Conservation (phyloP, 345 rosid species). For the Bruguiera gymnorhiza region DNA sequence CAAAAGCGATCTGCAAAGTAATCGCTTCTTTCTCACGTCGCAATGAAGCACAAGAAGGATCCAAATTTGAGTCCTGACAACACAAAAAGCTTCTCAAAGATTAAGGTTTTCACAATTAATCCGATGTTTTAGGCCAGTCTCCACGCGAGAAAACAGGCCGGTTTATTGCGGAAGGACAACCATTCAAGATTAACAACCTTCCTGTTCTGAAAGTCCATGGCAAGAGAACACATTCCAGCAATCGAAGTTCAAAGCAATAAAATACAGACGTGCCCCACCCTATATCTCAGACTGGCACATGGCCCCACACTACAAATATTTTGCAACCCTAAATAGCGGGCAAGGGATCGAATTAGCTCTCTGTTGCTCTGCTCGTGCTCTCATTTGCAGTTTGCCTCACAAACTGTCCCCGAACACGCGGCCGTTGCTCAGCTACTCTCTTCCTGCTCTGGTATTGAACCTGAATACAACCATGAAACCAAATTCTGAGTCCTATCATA, state of each 20-base stretch:
- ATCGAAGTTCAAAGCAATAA: conserved; percentile 6
- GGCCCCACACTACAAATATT: neutral
- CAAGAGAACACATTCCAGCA: neutral
- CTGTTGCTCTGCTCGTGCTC: conserved; percentile 23
- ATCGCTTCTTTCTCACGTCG: neutral
- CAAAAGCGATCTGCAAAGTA: neutral
- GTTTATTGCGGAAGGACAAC: neutral
- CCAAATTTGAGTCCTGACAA: neutral
- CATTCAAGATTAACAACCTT: neutral
- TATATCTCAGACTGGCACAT: neutral
- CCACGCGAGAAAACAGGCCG: neutral
- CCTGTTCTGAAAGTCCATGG: neutral
- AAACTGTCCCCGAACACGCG: conserved; percentile 32
- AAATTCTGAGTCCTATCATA: too few species aligned
- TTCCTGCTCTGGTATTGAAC: conserved; percentile 39
- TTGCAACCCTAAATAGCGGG: neutral
- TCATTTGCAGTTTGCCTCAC: conserved; percentile 24
- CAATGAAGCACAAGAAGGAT: neutral
- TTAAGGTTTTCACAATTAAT: neutral
- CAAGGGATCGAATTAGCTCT: conserved; percentile 6
- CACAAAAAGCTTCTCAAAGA: neutral
- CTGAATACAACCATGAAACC: conserved; percentile 2
- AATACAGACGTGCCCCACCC: neutral
- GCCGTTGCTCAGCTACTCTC: conserved; percentile 34
- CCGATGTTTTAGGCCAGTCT: neutral